Conservation (phyloP, 495 filamentous ascomycete genomes). For the Staphylotrichum longicolle region DNA sequence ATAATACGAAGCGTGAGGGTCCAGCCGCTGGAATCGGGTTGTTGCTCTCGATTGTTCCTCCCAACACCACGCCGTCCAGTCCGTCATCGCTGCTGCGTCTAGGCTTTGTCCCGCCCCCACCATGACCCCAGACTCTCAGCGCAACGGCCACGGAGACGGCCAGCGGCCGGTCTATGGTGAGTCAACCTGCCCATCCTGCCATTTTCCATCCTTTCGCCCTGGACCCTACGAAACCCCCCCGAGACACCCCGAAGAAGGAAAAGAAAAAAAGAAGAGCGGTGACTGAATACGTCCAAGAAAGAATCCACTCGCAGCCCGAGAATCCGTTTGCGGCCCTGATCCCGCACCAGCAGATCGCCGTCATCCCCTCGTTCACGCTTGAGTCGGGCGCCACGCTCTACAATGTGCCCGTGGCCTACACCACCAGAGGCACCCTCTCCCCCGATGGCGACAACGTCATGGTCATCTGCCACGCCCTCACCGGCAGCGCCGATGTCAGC, state of each 20-base stretch:
- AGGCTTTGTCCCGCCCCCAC: not conserved
- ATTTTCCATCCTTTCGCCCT: not conserved
- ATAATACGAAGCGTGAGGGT: not conserved
- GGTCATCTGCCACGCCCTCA: slow-evolving; percentile 96
- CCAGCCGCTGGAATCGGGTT: not conserved
- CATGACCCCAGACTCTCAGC: slow-evolving; percentile 20
- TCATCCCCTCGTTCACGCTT: slow-evolving; percentile 86
- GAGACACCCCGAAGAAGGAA: not conserved
- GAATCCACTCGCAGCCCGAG: slow-evolving; percentile 68
- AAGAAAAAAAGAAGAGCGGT: slow-evolving; percentile 30
- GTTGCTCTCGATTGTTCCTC: not conserved
- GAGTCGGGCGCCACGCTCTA: slow-evolving; percentile 84
- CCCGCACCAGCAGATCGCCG: slow-evolving; percentile 76
- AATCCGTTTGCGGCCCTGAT: slow-evolving; percentile 89
- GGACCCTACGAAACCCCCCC: not conserved
- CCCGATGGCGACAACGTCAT: slow-evolving; percentile 80
- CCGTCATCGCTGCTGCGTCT: not conserved
- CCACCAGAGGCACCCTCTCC: slow-evolving; percentile 73
- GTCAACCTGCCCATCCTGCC: slow-evolving; percentile 22
- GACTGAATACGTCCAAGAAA: slow-evolving; percentile 61
- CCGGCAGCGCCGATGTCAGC: slow-evolving; percentile 90
- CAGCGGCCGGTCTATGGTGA: slow-evolving; percentile 41
- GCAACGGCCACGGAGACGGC: slow-evolving; percentile 13
- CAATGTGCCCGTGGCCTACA: slow-evolving; percentile 94
- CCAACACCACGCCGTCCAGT: too few relatives aligned